Conservation (phyloP, 148 eudicot genomes). For the Vaccinium darrowii region DNA sequence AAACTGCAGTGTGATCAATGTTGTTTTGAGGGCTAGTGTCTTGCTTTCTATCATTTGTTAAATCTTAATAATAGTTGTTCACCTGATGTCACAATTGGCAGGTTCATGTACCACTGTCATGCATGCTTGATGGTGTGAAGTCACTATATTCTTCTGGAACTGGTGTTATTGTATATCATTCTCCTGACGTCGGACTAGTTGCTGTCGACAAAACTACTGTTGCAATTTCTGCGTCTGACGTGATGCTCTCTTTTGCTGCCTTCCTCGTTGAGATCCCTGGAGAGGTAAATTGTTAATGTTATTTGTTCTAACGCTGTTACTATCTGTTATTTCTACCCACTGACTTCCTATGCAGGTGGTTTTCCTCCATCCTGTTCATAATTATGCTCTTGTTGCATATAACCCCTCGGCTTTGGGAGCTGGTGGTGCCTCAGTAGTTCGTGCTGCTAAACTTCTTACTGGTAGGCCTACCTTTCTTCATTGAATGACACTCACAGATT, state of each 20-base stretch:
- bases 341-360: conserved; percentile 57
- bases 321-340: conserved; percentile 9
- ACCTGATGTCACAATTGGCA: conserved; percentile 26
- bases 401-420: conserved; percentile 85
- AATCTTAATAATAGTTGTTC: neutral
- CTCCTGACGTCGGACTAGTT: conserved; percentile 79
- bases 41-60: conserved; percentile 4
- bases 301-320: neutral
- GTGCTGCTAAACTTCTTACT: conserved; percentile 92
- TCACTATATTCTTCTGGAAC: conserved; percentile 92
- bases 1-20: neutral
- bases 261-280: conserved; percentile 93
- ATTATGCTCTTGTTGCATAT: conserved; percentile 91
- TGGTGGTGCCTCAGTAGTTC: conserved; percentile 75
- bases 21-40: neutral
- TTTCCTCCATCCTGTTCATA: conserved; percentile 94
- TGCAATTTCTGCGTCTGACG: conserved; percentile 83
- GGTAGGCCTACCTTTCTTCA: conserved; percentile 34
- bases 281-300: conserved; percentile 49
- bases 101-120: conserved; percentile 96
- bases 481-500: neutral
- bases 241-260: conserved; percentile 94
- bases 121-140: conserved; percentile 95
- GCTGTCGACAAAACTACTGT: conserved; percentile 95
- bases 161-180: conserved; percentile 87